These are phyloP conservation scores for Annulohypoxylon moriforme DNA, from an alignment of 495 filamentous ascomycete genomes.

Conservation along the genomic window DNA sequence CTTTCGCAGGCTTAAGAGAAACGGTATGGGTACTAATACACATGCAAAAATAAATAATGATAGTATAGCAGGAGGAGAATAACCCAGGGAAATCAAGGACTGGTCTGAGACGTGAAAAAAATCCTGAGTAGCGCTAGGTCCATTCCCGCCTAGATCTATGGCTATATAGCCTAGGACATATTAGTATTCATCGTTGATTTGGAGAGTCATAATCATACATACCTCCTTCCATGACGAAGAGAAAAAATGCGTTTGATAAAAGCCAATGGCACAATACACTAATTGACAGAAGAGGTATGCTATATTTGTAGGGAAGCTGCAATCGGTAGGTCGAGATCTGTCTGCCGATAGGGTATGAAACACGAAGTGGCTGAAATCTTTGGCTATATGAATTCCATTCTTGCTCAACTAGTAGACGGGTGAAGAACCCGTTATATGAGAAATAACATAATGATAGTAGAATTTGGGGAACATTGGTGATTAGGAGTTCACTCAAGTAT, in stretches of 20 bases:
- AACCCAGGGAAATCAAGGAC: neutral
- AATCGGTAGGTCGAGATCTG: slow-evolving; percentile 33
- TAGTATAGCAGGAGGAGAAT: slow-evolving; percentile 4
- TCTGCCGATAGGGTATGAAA: slow-evolving; percentile 27
- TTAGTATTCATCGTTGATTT: neutral
- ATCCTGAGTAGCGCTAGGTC: neutral
- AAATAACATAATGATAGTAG: slow-evolving; percentile 35
- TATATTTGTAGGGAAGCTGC: slow-evolving; percentile 29
- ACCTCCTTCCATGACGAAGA: slow-evolving; percentile 13
- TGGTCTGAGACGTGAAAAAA: slow-evolving; percentile 3
- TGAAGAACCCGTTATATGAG: slow-evolving; percentile 30
- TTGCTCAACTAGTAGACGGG: slow-evolving; percentile 23
- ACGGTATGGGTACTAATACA: slow-evolving; percentile 1
- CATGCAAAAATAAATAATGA: slow-evolving; percentile 4
- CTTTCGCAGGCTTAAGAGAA: slow-evolving; percentile 11
- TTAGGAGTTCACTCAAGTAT: slow-evolving; percentile 7
- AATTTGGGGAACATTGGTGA: slow-evolving; percentile 34
- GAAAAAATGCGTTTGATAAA: slow-evolving; percentile 30
- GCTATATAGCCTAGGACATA: neutral
- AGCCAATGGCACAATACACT: slow-evolving; percentile 44
- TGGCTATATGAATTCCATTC: slow-evolving; percentile 34
- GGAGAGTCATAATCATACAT: neutral
- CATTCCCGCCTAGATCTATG: neutral
- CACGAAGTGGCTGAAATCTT: slow-evolving; percentile 24
- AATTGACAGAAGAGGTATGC: slow-evolving; percentile 41